These are phyloP conservation scores for Mycena vitilis DNA, from an alignment of 768 basidiomycete species.

Conservation along the genomic window DNA sequence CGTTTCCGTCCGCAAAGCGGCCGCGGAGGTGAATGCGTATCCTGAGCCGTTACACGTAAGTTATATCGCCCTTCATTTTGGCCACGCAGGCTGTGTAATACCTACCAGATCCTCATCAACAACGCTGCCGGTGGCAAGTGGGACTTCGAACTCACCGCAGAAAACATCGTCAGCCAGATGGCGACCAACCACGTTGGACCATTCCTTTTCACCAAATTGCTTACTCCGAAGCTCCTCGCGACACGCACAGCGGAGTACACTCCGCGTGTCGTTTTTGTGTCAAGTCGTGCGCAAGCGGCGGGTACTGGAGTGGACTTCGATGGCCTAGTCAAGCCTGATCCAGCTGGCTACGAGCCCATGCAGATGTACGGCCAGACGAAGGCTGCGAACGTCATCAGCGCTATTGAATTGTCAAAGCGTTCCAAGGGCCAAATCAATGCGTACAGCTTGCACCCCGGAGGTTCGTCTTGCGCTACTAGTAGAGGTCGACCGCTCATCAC, in stretches of 20 bases:
- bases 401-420: slow-evolving; percentile 18
- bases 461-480: no score
- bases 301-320: slow-evolving; percentile 14
- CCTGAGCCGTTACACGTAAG: slow-evolving; percentile 11
- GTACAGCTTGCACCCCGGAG: slow-evolving; percentile 23
- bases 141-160: slow-evolving; percentile 13
- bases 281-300: neutral
- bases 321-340: neutral
- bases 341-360: neutral
- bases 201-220: slow-evolving; percentile 17
- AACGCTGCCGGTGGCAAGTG: slow-evolving; percentile 9
- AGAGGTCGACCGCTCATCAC: no score
- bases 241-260: slow-evolving; percentile 3
- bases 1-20: slow-evolving; percentile 11
- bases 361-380: slow-evolving; percentile 12
- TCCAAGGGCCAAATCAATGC: slow-evolving; percentile 11
- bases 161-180: slow-evolving; percentile 20
- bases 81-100: no score
- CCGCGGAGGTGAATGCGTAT: slow-evolving; percentile 14
- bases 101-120: slow-evolving; percentile 18
- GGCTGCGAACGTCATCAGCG: slow-evolving; percentile 27
- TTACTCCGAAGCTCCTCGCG: slow-evolving; percentile 3
- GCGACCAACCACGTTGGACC: slow-evolving; percentile 8
- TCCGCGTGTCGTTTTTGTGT: slow-evolving; percentile 14
- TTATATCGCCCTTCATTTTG: no score